phyloP scores from a whole-genome alignment of 352 stramenopile genomes.

The Globisporangium polare region DNA sequence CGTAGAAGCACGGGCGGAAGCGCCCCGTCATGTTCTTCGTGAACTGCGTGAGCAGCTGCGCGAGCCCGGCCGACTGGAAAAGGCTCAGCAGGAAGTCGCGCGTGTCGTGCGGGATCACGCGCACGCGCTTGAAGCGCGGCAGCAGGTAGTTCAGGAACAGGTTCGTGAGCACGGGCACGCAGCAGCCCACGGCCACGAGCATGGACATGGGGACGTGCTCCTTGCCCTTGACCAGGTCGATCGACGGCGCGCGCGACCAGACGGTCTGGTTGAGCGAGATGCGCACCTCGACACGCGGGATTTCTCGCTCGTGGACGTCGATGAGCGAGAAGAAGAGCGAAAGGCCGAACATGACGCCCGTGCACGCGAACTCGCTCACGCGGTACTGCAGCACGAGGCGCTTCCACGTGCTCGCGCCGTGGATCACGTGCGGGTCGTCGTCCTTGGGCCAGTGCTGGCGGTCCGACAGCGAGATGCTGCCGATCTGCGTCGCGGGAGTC shows the following conservation, averaged over 20 bases:
- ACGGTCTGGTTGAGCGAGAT: conserved; percentile 33
- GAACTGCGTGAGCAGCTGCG: conserved; percentile 62
- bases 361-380: conserved; percentile 50
- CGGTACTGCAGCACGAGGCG: conserved; percentile 35
- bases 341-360: conserved; percentile 39
- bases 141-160: conserved; percentile 54
- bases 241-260: conserved; percentile 44
- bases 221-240: conserved; percentile 41
- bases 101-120: conserved; percentile 60
- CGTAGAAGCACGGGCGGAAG: conserved; percentile 73
- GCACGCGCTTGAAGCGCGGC: conserved; percentile 40
- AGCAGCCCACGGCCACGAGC: conserved; percentile 34
- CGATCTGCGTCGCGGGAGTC: conserved; percentile 2
- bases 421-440: conserved; percentile 12
- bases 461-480: background rate
- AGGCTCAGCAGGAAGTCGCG: conserved; percentile 71
- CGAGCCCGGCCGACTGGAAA: conserved; percentile 42
- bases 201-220: conserved; percentile 54
- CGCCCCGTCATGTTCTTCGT: conserved; percentile 63
- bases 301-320: conserved; percentile 48
- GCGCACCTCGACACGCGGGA: conserved; percentile 45
- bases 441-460: conserved; percentile 7
- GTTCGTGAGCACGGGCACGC: conserved; percentile 40
- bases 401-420: conserved; percentile 16
- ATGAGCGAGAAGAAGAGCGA: conserved; percentile 51